Conservation (phyloP, 495 filamentous ascomycete species). For the Penicillium parvum region DNA sequence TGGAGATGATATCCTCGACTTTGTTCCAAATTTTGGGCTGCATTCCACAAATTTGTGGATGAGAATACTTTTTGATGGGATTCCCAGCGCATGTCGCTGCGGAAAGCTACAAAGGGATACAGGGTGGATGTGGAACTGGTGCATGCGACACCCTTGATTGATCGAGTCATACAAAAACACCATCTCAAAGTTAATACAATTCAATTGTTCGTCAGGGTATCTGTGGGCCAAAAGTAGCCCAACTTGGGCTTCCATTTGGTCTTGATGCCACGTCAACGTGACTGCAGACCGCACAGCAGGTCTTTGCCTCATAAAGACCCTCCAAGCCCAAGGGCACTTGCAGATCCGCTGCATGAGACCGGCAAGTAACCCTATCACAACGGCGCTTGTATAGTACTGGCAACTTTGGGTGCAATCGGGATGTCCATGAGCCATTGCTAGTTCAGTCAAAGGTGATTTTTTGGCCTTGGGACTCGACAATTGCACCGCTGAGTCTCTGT, state of each 20-base stretch:
- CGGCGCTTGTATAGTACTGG: too few relatives aligned
- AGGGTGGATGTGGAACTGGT: constrained; percentile 6
- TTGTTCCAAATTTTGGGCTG: too few relatives aligned
- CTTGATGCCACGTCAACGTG: constrained; percentile 15
- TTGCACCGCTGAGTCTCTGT: constrained; percentile 64
- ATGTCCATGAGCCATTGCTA: too few relatives aligned
- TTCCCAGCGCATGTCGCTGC: not conserved
- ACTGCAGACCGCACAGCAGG: constrained; percentile 9
- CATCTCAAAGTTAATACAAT: not conserved
- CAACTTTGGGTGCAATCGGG: too few relatives aligned
- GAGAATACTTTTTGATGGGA: too few relatives aligned
- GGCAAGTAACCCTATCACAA: not conserved
- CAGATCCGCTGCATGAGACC: constrained; percentile 9
- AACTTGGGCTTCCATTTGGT: not conserved
- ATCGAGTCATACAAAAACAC: constrained; percentile 11
- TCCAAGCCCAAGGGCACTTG: constrained; percentile 8
- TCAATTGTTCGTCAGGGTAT: constrained; percentile 6
- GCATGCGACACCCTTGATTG: constrained; percentile 20
- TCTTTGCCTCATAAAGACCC: constrained; percentile 11
- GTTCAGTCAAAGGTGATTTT: constrained; percentile 79
- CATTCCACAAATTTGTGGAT: too few relatives aligned
- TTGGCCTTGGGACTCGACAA: constrained; percentile 75
- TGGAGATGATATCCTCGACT: too few relatives aligned
- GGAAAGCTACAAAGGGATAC: constrained; percentile 7
- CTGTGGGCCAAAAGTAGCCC: constrained; percentile 2